Conservation (phyloP, 169 alveolate species). For the Cytauxzoon felis region DNA sequence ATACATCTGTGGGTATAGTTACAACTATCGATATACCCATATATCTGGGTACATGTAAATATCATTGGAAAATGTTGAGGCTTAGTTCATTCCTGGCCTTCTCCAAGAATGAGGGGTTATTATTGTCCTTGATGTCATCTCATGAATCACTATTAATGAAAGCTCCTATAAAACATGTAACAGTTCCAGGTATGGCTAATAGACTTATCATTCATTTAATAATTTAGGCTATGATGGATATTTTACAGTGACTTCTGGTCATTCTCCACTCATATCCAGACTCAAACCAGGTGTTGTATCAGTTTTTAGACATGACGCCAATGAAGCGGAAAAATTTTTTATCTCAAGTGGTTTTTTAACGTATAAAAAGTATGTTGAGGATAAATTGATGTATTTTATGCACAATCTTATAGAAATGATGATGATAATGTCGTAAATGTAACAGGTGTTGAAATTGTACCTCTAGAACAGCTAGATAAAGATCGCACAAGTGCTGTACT, state of each 20-base stretch:
- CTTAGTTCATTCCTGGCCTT: too few species aligned
- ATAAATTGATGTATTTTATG: background rate
- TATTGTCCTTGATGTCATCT: slow-evolving; percentile 15
- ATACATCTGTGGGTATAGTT: too few species aligned
- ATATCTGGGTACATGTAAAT: too few species aligned
- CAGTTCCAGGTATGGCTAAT: slow-evolving; percentile 15
- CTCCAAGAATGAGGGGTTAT: slow-evolving; percentile 11
- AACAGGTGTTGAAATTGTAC: slow-evolving; percentile 57
- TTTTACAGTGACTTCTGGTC: slow-evolving; percentile 61
- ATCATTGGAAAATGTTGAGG: too few species aligned
- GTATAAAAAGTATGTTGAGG: slow-evolving; percentile 14
- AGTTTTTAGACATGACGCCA: slow-evolving; percentile 38
- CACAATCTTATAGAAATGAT: slow-evolving; percentile 21
- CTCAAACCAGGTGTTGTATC: slow-evolving; percentile 63
- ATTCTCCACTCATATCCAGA: slow-evolving; percentile 53
- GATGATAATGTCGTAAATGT: slow-evolving; percentile 55
- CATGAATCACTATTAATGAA: slow-evolving; percentile 23
- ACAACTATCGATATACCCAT: too few species aligned
- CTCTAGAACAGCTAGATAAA: slow-evolving; percentile 61
- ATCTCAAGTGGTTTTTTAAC: slow-evolving; percentile 55
- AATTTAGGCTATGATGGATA: slow-evolving; percentile 57
- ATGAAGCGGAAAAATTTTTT: slow-evolving; percentile 46
- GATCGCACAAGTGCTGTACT: slow-evolving; percentile 54
- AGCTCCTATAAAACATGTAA: slow-evolving; percentile 13
- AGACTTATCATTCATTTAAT: background rate